Evolutionary conservation across 1,139 yeast genomes (phyloP).

Genomic region (Nakaseomyces nivariensis): DNA sequence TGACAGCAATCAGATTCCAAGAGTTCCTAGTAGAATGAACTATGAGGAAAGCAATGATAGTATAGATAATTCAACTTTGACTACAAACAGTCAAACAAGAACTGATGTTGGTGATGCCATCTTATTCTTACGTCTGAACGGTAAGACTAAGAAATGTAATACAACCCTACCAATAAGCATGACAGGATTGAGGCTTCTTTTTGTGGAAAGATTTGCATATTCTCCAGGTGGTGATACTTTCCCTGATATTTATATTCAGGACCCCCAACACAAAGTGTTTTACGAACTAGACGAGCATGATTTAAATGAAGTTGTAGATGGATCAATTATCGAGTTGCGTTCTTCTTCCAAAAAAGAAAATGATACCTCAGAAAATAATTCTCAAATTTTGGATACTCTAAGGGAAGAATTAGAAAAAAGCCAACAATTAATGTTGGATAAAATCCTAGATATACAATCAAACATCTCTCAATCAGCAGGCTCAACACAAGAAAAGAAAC

Average conservation of each 20-base stretch:
- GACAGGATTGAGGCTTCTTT: slow-evolving; percentile 59
- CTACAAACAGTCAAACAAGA: background rate
- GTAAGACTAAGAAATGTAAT: slow-evolving; percentile 50
- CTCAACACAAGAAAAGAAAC: slow-evolving; percentile 5
- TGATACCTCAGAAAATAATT: background rate
- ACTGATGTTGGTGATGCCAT: slow-evolving; percentile 6
- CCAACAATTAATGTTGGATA: slow-evolving; percentile 9
- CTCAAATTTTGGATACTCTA: background rate
- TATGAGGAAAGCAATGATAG: background rate
- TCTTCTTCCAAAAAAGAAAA: background rate
- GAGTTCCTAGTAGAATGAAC: background rate
- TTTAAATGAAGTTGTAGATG: slow-evolving; percentile 49
- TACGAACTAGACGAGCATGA: slow-evolving; percentile 74
- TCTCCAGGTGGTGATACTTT: slow-evolving; percentile 62
- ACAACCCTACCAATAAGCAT: slow-evolving; percentile 43
- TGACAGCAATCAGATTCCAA: background rate
- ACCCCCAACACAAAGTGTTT: slow-evolving; percentile 46
- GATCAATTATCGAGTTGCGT: slow-evolving; percentile 41
- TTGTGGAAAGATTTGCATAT: slow-evolving; percentile 81
- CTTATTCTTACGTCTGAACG: slow-evolving; percentile 45
- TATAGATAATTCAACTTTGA: background rate
- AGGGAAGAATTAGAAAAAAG: slow-evolving; percentile 4
- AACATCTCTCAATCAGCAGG: background rate
- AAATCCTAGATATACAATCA: slow-evolving; percentile 5
- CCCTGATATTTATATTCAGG: slow-evolving; percentile 75